Evolutionary conservation across 1,284 basidiomycete species (phyloP).

Genomic region (Cyathus olla): DNA sequence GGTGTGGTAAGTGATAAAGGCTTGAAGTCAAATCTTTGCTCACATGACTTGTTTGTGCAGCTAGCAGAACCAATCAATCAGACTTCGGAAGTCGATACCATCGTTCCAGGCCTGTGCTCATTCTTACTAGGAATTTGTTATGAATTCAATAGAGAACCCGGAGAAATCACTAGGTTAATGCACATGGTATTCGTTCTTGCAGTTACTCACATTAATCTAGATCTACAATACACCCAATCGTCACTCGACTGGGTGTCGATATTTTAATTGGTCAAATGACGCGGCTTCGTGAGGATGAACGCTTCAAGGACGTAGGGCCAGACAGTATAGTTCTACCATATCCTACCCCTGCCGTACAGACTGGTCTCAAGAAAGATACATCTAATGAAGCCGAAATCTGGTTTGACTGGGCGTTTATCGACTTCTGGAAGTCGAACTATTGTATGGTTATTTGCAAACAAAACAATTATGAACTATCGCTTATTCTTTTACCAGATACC

Average conservation of each 20-base stretch:
- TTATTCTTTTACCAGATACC: conserved; percentile 59
- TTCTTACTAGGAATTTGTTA: conserved; percentile 96
- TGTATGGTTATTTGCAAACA: conserved; percentile 63
- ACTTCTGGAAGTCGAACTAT: conserved; percentile 98
- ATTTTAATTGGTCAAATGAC: conserved; percentile 90
- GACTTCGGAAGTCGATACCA: conserved; percentile 85
- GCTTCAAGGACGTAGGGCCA: conserved; percentile 91
- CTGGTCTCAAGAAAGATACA: conserved; percentile 47
- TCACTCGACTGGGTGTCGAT: conserved; percentile 89
- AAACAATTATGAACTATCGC: not conserved
- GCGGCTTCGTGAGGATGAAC: conserved; percentile 89
- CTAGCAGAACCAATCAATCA: conserved; percentile 96
- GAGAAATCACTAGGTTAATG: conserved; percentile 85
- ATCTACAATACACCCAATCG: conserved; percentile 87
- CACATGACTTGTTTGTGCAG: conserved; percentile 49
- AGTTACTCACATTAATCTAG: conserved; percentile 49
- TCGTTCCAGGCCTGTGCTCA: conserved; percentile 92
- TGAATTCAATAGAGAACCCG: conserved; percentile 94
- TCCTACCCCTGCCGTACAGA: conserved; percentile 50
- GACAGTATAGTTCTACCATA: conserved; percentile 73
- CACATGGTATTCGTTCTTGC: not conserved
- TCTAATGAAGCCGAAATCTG: conserved; percentile 89
- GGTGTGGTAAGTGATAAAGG: conserved; percentile 77
- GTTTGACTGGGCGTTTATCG: conserved; percentile 99
- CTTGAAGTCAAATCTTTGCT: not conserved